phyloP scores from a whole-genome alignment of 2,329 filamentous ascomycete genomes.

The Aspergillus fumigatus region DNA sequence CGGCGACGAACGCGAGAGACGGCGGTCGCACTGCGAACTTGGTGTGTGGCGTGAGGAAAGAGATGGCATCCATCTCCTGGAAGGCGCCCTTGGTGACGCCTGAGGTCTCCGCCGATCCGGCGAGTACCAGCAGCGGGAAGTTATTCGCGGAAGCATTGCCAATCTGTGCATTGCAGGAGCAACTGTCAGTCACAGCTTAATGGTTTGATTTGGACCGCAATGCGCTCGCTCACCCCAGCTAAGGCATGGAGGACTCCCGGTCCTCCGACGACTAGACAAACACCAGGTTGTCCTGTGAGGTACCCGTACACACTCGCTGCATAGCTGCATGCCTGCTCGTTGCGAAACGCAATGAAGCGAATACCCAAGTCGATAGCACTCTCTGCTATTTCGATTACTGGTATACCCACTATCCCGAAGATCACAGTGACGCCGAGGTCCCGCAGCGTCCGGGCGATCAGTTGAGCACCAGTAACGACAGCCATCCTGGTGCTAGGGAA shows the following conservation, averaged over 20 bases:
- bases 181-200: slow-evolving; percentile 1
- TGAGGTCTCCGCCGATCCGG: slow-evolving; percentile 51
- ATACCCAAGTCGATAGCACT: slow-evolving; percentile 54
- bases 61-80: slow-evolving; percentile 54
- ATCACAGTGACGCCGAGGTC: slow-evolving; percentile 48
- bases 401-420: slow-evolving; percentile 53
- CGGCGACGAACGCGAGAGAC: slow-evolving; percentile 43
- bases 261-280: slow-evolving; percentile 56
- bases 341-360: slow-evolving; percentile 55
- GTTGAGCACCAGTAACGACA: slow-evolving; percentile 37
- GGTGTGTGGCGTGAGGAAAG: slow-evolving; percentile 50
- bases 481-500: slow-evolving; percentile 15
- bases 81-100: slow-evolving; percentile 52
- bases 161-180: slow-evolving; percentile 26
- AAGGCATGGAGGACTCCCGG: slow-evolving; percentile 56
- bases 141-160: slow-evolving; percentile 51
- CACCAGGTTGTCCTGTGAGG: slow-evolving; percentile 52
- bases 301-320: slow-evolving; percentile 57
- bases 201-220: no score
- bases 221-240: slow-evolving; percentile 45
- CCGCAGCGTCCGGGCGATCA: slow-evolving; percentile 47
- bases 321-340: slow-evolving; percentile 57
- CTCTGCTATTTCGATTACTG: slow-evolving; percentile 55
- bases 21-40: slow-evolving; percentile 49
- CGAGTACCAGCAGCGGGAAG: slow-evolving; percentile 52